These are phyloP conservation scores for Saussurea involucrata DNA, from an alignment of 129 eudicot species.

Conservation along the genomic window DNA sequence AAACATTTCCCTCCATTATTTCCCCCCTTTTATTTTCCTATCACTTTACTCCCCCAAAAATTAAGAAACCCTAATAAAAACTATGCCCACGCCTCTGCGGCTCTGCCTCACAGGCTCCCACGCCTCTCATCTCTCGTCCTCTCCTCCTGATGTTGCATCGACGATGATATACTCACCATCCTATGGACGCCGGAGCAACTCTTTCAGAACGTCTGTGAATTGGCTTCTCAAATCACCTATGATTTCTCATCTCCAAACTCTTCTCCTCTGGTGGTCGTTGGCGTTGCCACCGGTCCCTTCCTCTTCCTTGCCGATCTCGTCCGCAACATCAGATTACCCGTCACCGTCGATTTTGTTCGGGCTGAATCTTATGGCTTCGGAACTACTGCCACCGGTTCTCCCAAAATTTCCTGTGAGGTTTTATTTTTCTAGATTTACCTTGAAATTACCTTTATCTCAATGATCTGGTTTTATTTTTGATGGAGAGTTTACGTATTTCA, in stretches of 20 bases:
- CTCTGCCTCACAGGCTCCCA: too few relatives aligned
- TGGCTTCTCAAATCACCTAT: constrained; percentile 45
- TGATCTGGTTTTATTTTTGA: too few relatives aligned
- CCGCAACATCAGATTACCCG: constrained; percentile 48
- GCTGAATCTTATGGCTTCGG: constrained; percentile 69
- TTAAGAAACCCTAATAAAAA: too few relatives aligned
- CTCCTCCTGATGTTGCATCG: too few relatives aligned
- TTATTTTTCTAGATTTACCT: too few relatives aligned
- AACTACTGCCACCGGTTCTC: constrained; percentile 61
- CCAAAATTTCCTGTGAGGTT: constrained; percentile 49
- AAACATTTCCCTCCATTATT: too few relatives aligned
- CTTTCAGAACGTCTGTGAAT: constrained; percentile 28
- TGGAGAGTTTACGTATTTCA: too few relatives aligned
- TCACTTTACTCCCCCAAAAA: too few relatives aligned
- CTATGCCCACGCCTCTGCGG: too few relatives aligned
- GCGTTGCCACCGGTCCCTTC: constrained; percentile 92
- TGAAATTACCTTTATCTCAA: too few relatives aligned
- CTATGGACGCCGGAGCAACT: constrained; percentile 41
- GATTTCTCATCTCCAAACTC: not conserved
- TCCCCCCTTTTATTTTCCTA: too few relatives aligned
- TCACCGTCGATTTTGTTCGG: constrained; percentile 69
- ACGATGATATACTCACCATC: constrained; percentile 43
- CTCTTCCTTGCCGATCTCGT: constrained; percentile 85
- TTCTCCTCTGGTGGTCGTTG: constrained; percentile 54
- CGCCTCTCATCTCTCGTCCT: too few relatives aligned